Percentiles rank a stretch among this genome's conserved stretches.
Evolutionary conservation across 2,329 filamentous ascomycete genomes (phyloP).

Genomic region (Chaetomium olivaceum): DNA sequence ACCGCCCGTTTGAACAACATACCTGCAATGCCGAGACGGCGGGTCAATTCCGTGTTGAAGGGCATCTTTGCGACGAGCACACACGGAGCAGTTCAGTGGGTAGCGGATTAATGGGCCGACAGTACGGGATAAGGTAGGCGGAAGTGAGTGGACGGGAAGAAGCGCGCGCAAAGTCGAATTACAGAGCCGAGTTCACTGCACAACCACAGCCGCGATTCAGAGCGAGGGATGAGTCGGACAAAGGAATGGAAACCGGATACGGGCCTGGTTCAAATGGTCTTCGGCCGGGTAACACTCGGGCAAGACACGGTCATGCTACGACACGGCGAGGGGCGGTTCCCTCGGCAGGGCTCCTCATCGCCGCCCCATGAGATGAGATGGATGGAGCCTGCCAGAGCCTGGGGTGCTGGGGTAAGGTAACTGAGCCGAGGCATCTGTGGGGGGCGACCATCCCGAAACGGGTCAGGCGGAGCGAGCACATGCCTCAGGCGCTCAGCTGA

Average conservation of each 20-base stretch:
- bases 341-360: conserved; percentile 12
- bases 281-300: not conserved
- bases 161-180: conserved; percentile 1
- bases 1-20: conserved; percentile 15
- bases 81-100: not conserved
- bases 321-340: conserved; percentile 11
- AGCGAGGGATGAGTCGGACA: conserved; percentile 17
- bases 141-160: not conserved
- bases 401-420: not conserved
- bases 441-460: conserved; percentile 11
- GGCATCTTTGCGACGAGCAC: conserved; percentile 47
- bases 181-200: conserved; percentile 9
- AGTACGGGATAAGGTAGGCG: too few species aligned
- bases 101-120: too few species aligned
- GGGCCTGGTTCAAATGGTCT: conserved; percentile 19
- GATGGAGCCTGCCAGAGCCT: not conserved
- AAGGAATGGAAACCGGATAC: conserved; percentile 6
- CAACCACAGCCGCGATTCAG: conserved; percentile 1
- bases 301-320: conserved; percentile 20
- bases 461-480: conserved; percentile 5
- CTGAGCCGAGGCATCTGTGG: not conserved
- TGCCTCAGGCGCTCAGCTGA: not conserved
- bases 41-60: conserved; percentile 59
- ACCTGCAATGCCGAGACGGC: conserved; percentile 55
- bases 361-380: not conserved